These are phyloP conservation scores for Biscogniauxia sp. DNA, from an alignment of 2,329 filamentous ascomycete species.

Conservation along the genomic window DNA sequence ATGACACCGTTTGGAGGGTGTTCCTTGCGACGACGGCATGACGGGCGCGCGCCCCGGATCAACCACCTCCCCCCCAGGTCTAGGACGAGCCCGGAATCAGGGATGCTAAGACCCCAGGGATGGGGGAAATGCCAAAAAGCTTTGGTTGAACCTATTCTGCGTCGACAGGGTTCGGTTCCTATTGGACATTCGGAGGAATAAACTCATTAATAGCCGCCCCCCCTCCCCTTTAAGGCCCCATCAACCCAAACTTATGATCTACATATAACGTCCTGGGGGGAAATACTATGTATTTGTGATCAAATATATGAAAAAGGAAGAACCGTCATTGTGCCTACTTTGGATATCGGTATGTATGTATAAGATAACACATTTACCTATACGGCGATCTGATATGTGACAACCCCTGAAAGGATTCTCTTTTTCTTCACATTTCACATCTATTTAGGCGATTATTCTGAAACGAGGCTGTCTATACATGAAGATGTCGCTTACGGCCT, in stretches of 20 bases:
- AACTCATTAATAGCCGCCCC: not conserved
- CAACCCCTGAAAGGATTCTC: not conserved
- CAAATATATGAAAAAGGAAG: not conserved
- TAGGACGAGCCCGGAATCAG: not conserved
- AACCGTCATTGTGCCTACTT: not conserved
- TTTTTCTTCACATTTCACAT: not conserved
- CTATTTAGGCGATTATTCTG: not conserved
- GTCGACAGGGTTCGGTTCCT: not conserved
- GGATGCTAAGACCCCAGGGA: not conserved
- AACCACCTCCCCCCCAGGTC: not conserved
- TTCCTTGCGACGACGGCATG: not conserved
- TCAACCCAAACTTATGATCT: not conserved
- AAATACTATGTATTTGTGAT: no score
- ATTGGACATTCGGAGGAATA: not conserved
- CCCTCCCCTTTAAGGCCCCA: not conserved
- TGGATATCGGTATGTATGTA: no score
- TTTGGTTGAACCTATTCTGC: not conserved
- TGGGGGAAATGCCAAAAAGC: not conserved
- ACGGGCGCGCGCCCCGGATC: not conserved
- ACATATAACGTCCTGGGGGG: not conserved
- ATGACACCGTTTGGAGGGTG: not conserved
- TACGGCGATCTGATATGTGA: not conserved
- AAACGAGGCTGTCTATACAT: not conserved
- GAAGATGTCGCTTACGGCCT: not conserved
- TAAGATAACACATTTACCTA: not conserved